phyloP scores from a whole-genome alignment of 768 basidiomycete genomes.

The Holtermannia corniformis region DNA sequence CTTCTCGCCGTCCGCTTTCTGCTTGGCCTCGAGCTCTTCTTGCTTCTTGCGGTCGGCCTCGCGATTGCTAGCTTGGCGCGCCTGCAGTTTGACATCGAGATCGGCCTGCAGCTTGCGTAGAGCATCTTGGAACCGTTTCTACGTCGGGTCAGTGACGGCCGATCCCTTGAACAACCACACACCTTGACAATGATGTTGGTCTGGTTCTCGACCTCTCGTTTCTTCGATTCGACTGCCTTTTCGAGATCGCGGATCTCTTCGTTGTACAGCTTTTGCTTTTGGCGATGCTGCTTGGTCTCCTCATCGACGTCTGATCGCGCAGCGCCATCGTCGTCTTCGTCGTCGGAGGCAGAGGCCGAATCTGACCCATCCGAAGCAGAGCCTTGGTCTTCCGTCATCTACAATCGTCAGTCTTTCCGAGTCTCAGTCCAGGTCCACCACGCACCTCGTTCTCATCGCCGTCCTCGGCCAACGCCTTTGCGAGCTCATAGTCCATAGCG shows the following conservation, averaged over 20 bases:
- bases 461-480: not conserved
- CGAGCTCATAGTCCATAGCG: slow-evolving; percentile 6
- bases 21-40: slow-evolving; percentile 6
- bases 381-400: not conserved
- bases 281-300: slow-evolving; percentile 4
- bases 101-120: slow-evolving; percentile 28
- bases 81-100: slow-evolving; percentile 23
- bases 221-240: slow-evolving; percentile 6
- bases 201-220: slow-evolving; percentile 3
- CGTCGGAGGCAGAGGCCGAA: not conserved
- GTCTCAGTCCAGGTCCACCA: too few relatives aligned
- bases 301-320: slow-evolving; percentile 7
- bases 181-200: not conserved
- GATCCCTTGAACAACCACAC: not conserved
- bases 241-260: slow-evolving; percentile 6
- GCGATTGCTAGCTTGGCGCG: slow-evolving; percentile 21
- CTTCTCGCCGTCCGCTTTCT: not conserved
- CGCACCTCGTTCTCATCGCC: not conserved
- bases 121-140: slow-evolving; percentile 38
- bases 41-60: slow-evolving; percentile 19
- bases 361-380: not conserved
- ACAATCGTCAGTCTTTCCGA: too few relatives aligned
- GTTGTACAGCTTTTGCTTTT: slow-evolving; percentile 4
- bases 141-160: not conserved
- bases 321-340: not conserved